Conservation (phyloP, 2,329 filamentous ascomycete species). For the Xylaria sp. region DNA sequence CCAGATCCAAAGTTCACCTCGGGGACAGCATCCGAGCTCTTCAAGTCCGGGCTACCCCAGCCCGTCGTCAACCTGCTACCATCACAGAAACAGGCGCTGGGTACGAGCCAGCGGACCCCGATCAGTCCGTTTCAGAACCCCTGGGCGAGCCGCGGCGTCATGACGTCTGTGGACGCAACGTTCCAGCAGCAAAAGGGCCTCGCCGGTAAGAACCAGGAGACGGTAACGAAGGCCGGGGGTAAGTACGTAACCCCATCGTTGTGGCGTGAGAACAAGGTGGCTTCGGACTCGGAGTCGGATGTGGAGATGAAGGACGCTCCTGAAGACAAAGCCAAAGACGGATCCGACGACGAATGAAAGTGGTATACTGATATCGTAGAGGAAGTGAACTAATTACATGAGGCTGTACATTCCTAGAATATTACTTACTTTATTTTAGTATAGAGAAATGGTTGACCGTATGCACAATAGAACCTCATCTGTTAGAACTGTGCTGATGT, state of each 20-base stretch:
- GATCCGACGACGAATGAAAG: too few species aligned
- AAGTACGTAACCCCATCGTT: background rate
- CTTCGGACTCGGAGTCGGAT: background rate
- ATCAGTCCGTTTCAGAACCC: conserved; percentile 33
- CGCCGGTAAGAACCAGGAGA: background rate
- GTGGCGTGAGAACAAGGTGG: conserved; percentile 17
- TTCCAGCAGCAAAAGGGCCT: conserved; percentile 15
- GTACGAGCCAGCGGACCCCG: background rate
- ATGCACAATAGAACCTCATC: background rate
- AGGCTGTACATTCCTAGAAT: background rate
- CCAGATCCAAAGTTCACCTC: background rate
- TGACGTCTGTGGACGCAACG: conserved; percentile 30
- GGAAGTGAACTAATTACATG: background rate
- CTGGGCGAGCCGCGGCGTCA: conserved; percentile 25
- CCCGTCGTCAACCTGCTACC: conserved; percentile 8
- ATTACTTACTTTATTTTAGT: background rate
- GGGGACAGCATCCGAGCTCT: background rate
- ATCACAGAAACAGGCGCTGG: background rate
- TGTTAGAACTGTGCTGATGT: background rate
- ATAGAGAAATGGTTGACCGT: background rate
- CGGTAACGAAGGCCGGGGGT: background rate
- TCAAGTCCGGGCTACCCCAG: conserved; percentile 4
- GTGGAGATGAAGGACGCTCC: background rate
- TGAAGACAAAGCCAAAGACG: too few species aligned
- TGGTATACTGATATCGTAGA: background rate